These are phyloP conservation scores for Penicillium fuscoglaucum DNA, from an alignment of 2,329 filamentous ascomycete genomes.

Conservation along the genomic window DNA sequence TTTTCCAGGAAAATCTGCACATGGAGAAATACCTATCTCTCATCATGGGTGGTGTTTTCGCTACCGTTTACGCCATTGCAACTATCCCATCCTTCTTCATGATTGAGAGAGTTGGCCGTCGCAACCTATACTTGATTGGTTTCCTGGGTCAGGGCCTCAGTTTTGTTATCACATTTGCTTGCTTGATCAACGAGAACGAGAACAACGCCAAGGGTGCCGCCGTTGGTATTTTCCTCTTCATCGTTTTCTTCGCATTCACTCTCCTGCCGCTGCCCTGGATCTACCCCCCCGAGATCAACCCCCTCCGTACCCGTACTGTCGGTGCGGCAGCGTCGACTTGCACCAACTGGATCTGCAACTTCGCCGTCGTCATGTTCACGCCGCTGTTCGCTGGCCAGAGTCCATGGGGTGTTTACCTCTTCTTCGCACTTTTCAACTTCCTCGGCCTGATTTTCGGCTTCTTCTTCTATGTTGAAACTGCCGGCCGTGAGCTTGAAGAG, in stretches of 20 bases:
- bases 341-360: slow-evolving; percentile 57
- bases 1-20: slow-evolving; percentile 45
- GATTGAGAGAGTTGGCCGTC: slow-evolving; percentile 43
- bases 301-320: slow-evolving; percentile 54
- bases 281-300: slow-evolving; percentile 41
- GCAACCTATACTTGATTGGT: slow-evolving; percentile 37
- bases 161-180: slow-evolving; percentile 38
- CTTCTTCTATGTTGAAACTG: slow-evolving; percentile 54
- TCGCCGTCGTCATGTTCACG: slow-evolving; percentile 53
- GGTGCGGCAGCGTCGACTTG: slow-evolving; percentile 53
- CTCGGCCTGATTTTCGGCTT: slow-evolving; percentile 50
- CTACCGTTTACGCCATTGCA: slow-evolving; percentile 30
- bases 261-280: slow-evolving; percentile 9
- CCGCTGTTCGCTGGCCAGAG: slow-evolving; percentile 38
- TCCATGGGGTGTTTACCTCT: slow-evolving; percentile 43
- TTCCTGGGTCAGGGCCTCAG: slow-evolving; percentile 31
- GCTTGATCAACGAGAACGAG: slow-evolving; percentile 28
- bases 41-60: slow-evolving; percentile 31
- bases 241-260: slow-evolving; percentile 65
- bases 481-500: slow-evolving; percentile 44
- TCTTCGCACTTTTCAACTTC: slow-evolving; percentile 42
- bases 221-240: slow-evolving; percentile 67
- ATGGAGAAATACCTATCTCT: slow-evolving; percentile 22
- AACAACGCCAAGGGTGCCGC: slow-evolving; percentile 38
- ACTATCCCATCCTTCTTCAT: slow-evolving; percentile 29